phyloP scores from a whole-genome alignment of 2,329 filamentous ascomycete genomes.

The Colletotrichum magnum region DNA sequence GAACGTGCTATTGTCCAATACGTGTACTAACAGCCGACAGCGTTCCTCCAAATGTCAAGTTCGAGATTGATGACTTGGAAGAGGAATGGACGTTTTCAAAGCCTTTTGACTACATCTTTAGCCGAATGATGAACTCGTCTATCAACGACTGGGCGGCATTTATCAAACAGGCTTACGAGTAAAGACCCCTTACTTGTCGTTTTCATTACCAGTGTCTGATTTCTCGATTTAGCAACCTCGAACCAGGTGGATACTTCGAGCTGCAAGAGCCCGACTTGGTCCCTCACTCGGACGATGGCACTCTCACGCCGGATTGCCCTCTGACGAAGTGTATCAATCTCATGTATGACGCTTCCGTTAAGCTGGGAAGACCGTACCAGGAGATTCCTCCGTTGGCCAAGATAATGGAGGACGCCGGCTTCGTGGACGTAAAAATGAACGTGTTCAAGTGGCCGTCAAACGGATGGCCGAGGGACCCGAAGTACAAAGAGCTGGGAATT shows the following conservation, averaged over 20 bases:
- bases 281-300: slow-evolving; percentile 58
- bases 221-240: too few relatives aligned
- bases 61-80: slow-evolving; percentile 55
- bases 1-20: too few relatives aligned
- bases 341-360: slow-evolving; percentile 26
- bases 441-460: slow-evolving; percentile 49
- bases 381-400: too few relatives aligned
- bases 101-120: slow-evolving; percentile 72
- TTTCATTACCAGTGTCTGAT: too few relatives aligned
- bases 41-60: slow-evolving; percentile 55
- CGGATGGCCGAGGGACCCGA: slow-evolving; percentile 48
- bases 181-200: too few relatives aligned
- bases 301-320: slow-evolving; percentile 42
- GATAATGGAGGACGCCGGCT: too few relatives aligned
- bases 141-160: slow-evolving; percentile 66
- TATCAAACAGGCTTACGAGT: slow-evolving; percentile 59
- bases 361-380: slow-evolving; percentile 46
- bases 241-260: slow-evolving; percentile 63
- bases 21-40: too few relatives aligned
- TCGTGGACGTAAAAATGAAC: slow-evolving; percentile 47
- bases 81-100: slow-evolving; percentile 49
- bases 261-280: slow-evolving; percentile 58
- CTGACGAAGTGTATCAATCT: slow-evolving; percentile 44
- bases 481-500: slow-evolving; percentile 49
- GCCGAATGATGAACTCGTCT: slow-evolving; percentile 66